Percentiles rank a stretch among this genome's conserved stretches.
These are phyloP conservation scores for Alternaria metachromatica DNA, from an alignment of 2,329 filamentous ascomycete genomes.

Conservation along the genomic window DNA sequence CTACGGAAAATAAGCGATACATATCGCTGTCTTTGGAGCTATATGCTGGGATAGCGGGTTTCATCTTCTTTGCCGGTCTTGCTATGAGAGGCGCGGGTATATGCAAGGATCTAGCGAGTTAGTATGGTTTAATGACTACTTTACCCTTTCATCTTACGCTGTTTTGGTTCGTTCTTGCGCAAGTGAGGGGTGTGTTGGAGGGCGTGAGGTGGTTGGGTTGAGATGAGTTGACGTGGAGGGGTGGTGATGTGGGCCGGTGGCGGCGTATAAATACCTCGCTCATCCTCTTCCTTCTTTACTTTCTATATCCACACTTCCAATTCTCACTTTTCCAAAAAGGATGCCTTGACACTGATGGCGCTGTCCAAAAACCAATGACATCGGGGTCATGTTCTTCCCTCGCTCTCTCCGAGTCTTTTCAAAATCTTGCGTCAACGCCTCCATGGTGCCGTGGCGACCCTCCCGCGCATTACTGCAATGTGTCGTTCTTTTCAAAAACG, in stretches of 20 bases:
- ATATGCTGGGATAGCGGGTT: background rate
- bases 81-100: background rate
- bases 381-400: background rate
- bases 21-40: background rate
- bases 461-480: background rate
- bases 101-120: background rate
- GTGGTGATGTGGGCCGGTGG: background rate
- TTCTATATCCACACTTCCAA: background rate
- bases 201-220: background rate
- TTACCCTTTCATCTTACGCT: too few relatives aligned
- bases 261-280: background rate
- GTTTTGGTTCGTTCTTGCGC: too few relatives aligned
- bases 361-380: background rate
- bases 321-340: background rate
- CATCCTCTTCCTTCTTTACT: accelerated
- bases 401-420: background rate
- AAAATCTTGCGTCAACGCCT: background rate
- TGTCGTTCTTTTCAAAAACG: background rate
- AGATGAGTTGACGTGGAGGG: background rate
- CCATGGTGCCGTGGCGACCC: background rate
- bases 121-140: conserved; percentile 1
- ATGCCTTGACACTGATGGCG: background rate
- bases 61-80: background rate
- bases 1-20: background rate
- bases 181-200: background rate